phyloP scores from a whole-genome alignment of 2,329 filamentous ascomycete species.

The Aspergillus sp. region DNA sequence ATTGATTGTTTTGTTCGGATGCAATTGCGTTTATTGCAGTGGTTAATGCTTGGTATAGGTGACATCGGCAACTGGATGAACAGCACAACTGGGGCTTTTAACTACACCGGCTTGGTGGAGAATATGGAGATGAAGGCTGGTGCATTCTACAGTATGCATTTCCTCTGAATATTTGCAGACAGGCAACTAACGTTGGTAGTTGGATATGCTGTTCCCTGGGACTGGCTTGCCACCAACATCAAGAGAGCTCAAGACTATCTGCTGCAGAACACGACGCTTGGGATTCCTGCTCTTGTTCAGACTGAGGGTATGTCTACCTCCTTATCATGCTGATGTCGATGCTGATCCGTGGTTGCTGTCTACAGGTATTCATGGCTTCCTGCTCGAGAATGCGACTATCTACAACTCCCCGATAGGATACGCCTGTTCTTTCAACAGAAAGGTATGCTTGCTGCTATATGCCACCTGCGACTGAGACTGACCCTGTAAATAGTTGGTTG shows the following conservation, averaged over 20 bases:
- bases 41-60: slow-evolving; percentile 38
- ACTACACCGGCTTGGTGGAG: slow-evolving; percentile 65
- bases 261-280: slow-evolving; percentile 64
- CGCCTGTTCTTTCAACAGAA: slow-evolving; percentile 70
- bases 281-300: slow-evolving; percentile 73
- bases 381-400: slow-evolving; percentile 72
- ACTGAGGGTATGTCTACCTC: slow-evolving; percentile 58
- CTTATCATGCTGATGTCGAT: not conserved
- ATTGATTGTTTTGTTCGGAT: not conserved
- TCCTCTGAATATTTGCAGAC: not conserved
- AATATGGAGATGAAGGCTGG: slow-evolving; percentile 69
- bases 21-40: not conserved
- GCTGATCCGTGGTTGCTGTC: not conserved
- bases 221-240: slow-evolving; percentile 64
- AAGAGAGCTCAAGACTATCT: slow-evolving; percentile 70
- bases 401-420: slow-evolving; percentile 77
- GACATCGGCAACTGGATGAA: slow-evolving; percentile 76
- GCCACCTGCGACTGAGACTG: not conserved
- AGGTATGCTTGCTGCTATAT: slow-evolving; percentile 27
- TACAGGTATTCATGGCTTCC: slow-evolving; percentile 65
- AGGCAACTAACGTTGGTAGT: slow-evolving; percentile 43
- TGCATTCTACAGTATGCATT: slow-evolving; percentile 59
- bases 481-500: slow-evolving; percentile 48
- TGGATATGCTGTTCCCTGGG: slow-evolving; percentile 65
- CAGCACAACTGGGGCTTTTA: slow-evolving; percentile 66